phyloP scores from a whole-genome alignment of 1,139 yeast genomes.

The Candida buenavistaensis region DNA sequence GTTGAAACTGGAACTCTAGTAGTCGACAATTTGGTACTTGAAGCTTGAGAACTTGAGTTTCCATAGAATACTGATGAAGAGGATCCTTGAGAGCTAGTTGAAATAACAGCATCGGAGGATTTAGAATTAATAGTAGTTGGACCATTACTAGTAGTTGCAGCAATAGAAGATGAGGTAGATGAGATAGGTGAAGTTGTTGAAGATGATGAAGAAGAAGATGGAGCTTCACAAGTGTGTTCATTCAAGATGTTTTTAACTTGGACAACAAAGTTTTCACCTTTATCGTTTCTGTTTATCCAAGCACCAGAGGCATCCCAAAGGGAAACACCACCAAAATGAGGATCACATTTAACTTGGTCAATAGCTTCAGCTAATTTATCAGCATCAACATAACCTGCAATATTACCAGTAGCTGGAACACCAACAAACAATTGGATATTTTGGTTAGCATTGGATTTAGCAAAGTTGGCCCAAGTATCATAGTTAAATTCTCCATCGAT shows the following conservation, averaged over 20 bases:
- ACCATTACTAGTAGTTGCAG: background rate
- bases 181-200: slow-evolving; percentile 11
- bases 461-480: slow-evolving; percentile 79
- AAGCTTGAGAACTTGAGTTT: slow-evolving; percentile 7
- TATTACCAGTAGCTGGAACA: slow-evolving; percentile 13
- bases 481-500: slow-evolving; percentile 67
- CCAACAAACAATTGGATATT: slow-evolving; percentile 36
- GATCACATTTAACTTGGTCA: slow-evolving; percentile 36
- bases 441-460: slow-evolving; percentile 30
- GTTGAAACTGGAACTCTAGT: too few relatives aligned
- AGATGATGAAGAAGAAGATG: slow-evolving; percentile 13
- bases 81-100: background rate
- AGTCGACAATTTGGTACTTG: slow-evolving; percentile 18
- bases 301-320: slow-evolving; percentile 94
- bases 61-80: slow-evolving; percentile 10
- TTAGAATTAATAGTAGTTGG: slow-evolving; percentile 5
- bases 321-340: slow-evolving; percentile 78
- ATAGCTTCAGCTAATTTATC: slow-evolving; percentile 20
- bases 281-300: slow-evolving; percentile 46
- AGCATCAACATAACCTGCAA: slow-evolving; percentile 14
- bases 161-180: slow-evolving; percentile 8
- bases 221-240: slow-evolving; percentile 12
- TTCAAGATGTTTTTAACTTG: slow-evolving; percentile 16
- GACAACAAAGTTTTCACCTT: slow-evolving; percentile 15
- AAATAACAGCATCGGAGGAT: slow-evolving; percentile 11